These are phyloP conservation scores for Paspalum notatum DNA, from an alignment of 176 grass and related monocot species.

Conservation along the genomic window DNA sequence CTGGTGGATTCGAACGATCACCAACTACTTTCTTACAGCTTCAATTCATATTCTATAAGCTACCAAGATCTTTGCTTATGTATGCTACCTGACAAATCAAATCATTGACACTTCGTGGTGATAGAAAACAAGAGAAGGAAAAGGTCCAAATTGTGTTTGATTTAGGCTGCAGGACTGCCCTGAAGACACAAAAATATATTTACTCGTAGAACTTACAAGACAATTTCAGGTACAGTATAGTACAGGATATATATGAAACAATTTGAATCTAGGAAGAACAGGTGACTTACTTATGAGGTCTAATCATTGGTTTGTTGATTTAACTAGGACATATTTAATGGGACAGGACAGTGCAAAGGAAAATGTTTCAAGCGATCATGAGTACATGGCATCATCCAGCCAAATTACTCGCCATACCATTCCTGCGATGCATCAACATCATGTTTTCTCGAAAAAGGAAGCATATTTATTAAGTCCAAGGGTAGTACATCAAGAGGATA, in stretches of 20 bases:
- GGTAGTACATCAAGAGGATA: too few relatives aligned
- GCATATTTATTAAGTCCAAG: too few relatives aligned
- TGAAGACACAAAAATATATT: neutral
- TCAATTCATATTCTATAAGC: neutral
- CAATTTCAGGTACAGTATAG: neutral
- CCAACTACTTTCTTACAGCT: slow-evolving; percentile 15
- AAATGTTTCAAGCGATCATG: neutral
- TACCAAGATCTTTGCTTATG: slow-evolving; percentile 20
- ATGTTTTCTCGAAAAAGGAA: too few relatives aligned
- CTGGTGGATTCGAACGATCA: slow-evolving; percentile 1
- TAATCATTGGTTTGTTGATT: neutral
- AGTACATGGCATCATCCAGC: neutral
- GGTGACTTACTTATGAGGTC: slow-evolving; percentile 13
- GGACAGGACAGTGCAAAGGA: neutral
- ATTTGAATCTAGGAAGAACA: neutral
- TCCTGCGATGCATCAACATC: neutral
- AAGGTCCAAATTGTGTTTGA: slow-evolving; percentile 1
- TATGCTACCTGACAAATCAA: neutral
- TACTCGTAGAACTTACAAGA: neutral
- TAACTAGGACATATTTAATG: neutral
- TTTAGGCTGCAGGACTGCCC: neutral
- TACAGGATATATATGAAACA: neutral
- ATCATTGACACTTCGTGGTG: neutral
- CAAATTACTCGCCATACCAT: neutral
- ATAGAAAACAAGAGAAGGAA: neutral